These are phyloP conservation scores for Penicillium vulpinum DNA, from an alignment of 2,329 filamentous ascomycete species.

Conservation along the genomic window DNA sequence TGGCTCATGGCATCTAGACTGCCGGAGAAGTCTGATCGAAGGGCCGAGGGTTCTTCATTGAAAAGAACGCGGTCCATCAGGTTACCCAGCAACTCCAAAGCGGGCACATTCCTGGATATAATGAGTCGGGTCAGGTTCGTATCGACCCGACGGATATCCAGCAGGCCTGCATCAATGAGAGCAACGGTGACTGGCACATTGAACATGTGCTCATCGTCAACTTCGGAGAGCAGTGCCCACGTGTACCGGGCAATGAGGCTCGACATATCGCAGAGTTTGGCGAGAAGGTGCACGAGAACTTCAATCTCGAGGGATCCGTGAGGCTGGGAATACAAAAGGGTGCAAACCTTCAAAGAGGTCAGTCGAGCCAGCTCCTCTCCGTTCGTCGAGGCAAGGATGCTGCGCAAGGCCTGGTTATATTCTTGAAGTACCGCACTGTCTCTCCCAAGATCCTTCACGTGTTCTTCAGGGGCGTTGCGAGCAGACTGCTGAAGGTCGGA, in stretches of 20 bases:
- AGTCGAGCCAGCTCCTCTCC: conserved; percentile 58
- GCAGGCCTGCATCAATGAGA: conserved; percentile 59
- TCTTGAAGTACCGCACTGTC: conserved; percentile 57
- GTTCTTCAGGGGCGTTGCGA: conserved; percentile 58
- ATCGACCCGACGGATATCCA: conserved; percentile 67
- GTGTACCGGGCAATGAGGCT: conserved; percentile 56
- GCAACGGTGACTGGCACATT: conserved; percentile 62
- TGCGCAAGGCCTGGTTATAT: conserved; percentile 58
- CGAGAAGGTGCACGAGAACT: conserved; percentile 61
- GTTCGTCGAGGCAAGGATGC: conserved; percentile 55
- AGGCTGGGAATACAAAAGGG: conserved; percentile 56
- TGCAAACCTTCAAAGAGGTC: conserved; percentile 58
- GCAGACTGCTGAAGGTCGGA: conserved; percentile 58
- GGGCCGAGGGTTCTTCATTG: conserved; percentile 71
- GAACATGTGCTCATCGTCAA: conserved; percentile 62
- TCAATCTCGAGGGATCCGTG: conserved; percentile 61
- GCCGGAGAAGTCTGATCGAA: conserved; percentile 82
- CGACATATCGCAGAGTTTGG: conserved; percentile 63
- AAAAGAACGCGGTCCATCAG: conserved; percentile 77
- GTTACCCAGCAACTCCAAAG: conserved; percentile 76
- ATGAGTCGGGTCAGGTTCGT: conserved; percentile 72
- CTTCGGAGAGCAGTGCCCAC: conserved; percentile 50
- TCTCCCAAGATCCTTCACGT: conserved; percentile 57
- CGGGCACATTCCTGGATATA: conserved; percentile 66
- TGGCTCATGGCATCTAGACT: conserved; percentile 78